Evolutionary conservation across 257 asterid genomes (phyloP).

Genomic region (Thymus mandschuricus): DNA sequence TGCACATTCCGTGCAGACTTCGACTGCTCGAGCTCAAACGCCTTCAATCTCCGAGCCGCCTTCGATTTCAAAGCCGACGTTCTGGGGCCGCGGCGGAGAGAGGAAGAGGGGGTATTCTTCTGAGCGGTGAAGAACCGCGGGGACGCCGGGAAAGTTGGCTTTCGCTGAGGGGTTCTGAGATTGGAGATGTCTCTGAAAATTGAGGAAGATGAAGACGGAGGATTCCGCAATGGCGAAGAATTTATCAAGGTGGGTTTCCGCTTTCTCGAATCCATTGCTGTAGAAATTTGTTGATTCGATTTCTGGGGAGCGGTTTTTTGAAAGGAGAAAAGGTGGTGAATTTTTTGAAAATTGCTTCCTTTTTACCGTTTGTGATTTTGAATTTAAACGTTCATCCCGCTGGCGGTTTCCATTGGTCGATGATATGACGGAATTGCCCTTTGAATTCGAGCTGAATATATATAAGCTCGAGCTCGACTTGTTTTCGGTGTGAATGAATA

Average conservation of each 20-base stretch:
- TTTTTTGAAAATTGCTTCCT: too few species aligned
- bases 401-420: conserved; percentile 42
- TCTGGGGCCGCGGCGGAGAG: conserved; percentile 43
- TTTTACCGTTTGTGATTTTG: conserved; percentile 14
- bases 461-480: too few species aligned
- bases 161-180: conserved; percentile 65
- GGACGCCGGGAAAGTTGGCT: conserved; percentile 38
- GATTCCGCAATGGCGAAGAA: conserved; percentile 50
- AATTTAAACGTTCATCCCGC: conserved; percentile 41
- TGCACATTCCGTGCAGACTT: conserved; percentile 83
- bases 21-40: conserved; percentile 79
- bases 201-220: conserved; percentile 32
- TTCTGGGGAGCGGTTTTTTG: conserved; percentile 18
- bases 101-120: conserved; percentile 57
- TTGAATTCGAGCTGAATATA: too few species aligned
- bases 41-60: conserved; percentile 68
- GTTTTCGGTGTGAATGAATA: too few species aligned
- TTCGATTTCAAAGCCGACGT: conserved; percentile 55
- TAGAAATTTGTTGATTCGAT: background rate
- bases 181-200: conserved; percentile 72
- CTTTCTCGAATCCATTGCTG: conserved; percentile 45
- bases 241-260: conserved; percentile 32
- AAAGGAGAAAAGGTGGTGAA: background rate
- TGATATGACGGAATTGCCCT: conserved; percentile 33
- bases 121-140: conserved; percentile 72